A percentile compares a stretch with the other conserved stretches of the same genome.
phyloP scores from a whole-genome alignment of 176 grass and related monocot genomes.

The Paspalum notatum region DNA sequence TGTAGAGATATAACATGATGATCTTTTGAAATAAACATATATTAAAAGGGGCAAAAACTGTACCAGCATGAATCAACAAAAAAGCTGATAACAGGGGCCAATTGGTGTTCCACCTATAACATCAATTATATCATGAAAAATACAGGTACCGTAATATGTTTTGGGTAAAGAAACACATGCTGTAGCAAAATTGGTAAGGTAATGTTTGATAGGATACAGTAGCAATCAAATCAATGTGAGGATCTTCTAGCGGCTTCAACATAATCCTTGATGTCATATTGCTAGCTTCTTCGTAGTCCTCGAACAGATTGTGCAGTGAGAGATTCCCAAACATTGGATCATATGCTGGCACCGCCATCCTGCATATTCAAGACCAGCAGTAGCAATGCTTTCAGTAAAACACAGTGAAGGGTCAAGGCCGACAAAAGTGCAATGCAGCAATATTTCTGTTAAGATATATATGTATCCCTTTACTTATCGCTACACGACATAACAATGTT shows the following conservation, averaged over 20 bases:
- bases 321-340: slow-evolving; percentile 92
- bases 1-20: neutral
- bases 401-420: neutral
- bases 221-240: slow-evolving; percentile 77
- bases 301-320: slow-evolving; percentile 59
- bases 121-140: neutral
- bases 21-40: slow-evolving; percentile 3
- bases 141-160: neutral
- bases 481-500: too few species aligned
- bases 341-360: slow-evolving; percentile 82
- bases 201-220: slow-evolving; percentile 64
- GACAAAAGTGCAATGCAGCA: neutral
- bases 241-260: slow-evolving; percentile 78
- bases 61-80: neutral
- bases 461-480: too few species aligned
- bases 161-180: slow-evolving; percentile 6
- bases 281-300: slow-evolving; percentile 76
- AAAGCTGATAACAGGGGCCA: neutral
- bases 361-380: slow-evolving; percentile 19
- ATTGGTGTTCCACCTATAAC: neutral
- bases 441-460: too few species aligned
- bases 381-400: neutral
- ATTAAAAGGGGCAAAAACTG: neutral
- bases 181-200: neutral
- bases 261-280: slow-evolving; percentile 65